Evolutionary conservation across 2,329 filamentous ascomycete species (phyloP), one percentile per base, ranked within the genome.

Genomic region (Botryosphaeria agaves): DNA sequence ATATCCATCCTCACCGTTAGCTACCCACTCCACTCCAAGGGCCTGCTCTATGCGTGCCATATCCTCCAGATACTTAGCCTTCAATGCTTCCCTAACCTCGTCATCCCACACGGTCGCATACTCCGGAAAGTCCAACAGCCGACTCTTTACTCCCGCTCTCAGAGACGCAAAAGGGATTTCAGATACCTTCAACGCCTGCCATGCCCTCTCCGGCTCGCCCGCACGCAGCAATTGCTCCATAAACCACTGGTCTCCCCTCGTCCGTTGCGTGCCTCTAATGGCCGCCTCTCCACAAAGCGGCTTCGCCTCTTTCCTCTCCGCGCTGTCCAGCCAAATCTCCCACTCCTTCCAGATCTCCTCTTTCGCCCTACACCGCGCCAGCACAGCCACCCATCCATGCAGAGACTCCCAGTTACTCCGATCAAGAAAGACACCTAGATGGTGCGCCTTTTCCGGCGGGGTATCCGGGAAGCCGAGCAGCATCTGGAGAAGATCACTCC

Each of bases 311-410:
- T 18, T 23, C 21, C 28, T 14, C 6, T n/a, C 8, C 28, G 16
- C 3, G 21, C 29, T 21, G 11, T 16, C 8, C 20, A 17, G 44
- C 49, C 49, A 53, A 16, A 43, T 14, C 19, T 38, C 15, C 49
- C 49, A 53, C 30, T 53, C 49, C 9, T 39, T 30, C 49, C 46
- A 51, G 1, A 53, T 26, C 7, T 34, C 37, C n/a, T 45, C 38
- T 7, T 28, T 32, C 14, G 41, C 41, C 32, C 37, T 44, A 31
- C 48, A 51, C 2, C 48, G 42, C 8, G 44, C 42, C 1, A 53
- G 34, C 1, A 48, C 43, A 3, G 48, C 44, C 4, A 51, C 34
- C 49, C 49, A 53, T 21, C 44, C 49, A 34, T 49, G 45, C 4
- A 51, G 39, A 26, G 41, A 48, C 25, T 43, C 36, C 47, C 47